Percentiles rank a stretch among this genome's conserved stretches.
Conservation (phyloP, 2,329 filamentous ascomycete genomes). For the Aspergillus oerlinghausenensis region DNA sequence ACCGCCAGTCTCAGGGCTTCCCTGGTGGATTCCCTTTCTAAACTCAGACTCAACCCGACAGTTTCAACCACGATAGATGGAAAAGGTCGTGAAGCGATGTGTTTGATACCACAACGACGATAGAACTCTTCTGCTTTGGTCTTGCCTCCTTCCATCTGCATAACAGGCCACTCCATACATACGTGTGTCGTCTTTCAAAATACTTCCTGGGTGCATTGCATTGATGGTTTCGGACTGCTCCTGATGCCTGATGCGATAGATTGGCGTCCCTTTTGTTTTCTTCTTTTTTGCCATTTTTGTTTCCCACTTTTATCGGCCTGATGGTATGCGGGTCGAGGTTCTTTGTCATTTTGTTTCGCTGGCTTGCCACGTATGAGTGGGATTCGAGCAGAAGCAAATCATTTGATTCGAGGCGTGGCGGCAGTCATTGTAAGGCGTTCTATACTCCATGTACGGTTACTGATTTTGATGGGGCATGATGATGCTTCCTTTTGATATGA, state of each 20-base stretch:
- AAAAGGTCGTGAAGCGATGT: not conserved
- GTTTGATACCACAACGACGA: not conserved
- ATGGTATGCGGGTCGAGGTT: slow-evolving; percentile 9
- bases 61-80: not conserved
- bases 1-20: slow-evolving; percentile 41
- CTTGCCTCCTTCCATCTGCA: slow-evolving; percentile 1
- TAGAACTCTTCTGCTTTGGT: not conserved
- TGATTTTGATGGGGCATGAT: not conserved
- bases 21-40: slow-evolving; percentile 57
- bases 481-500: not conserved
- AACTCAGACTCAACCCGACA: slow-evolving; percentile 6
- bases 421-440: slow-evolving; percentile 12
- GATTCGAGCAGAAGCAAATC: slow-evolving; percentile 1
- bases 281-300: slow-evolving; percentile 1
- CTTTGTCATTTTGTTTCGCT: slow-evolving; percentile 1
- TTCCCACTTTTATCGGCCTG: slow-evolving; percentile 1
- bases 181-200: slow-evolving; percentile 2
- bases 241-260: slow-evolving; percentile 7
- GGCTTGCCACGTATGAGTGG: not conserved
- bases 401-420: not conserved
- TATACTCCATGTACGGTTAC: slow-evolving; percentile 10
- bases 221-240: slow-evolving; percentile 8
- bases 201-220: slow-evolving; percentile 12
- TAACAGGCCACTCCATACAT: slow-evolving; percentile 1
- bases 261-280: slow-evolving; percentile 3